Evolutionary conservation across 495 filamentous ascomycete genomes (phyloP), one percentile per base, ranked within the genome.

Genomic region (Aspergillus steynii): DNA sequence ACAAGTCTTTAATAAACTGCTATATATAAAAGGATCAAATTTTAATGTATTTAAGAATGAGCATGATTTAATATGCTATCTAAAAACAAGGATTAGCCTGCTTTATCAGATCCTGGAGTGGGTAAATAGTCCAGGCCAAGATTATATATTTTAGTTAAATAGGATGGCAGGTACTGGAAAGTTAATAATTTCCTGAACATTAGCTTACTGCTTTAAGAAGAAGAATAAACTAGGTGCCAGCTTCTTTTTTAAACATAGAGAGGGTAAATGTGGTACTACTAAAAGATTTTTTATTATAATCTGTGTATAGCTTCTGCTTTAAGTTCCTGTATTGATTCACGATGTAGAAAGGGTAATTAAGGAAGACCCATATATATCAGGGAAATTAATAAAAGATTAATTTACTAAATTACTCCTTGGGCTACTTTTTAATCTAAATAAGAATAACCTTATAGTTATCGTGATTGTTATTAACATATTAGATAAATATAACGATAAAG

Each of bases 401-500:
- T 32, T 46, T n/a, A 27, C 9, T 12, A 45, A 54, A 28, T 29
- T 54, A 31, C 52, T 54, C 12, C 52, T 54, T 34, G 9, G 28
- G n/a, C 52, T 29, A 54, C 52, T 54, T 14, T 12, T 34, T 4
- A 31, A 15, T 8, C 27, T 54, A 25, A 34, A 32, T 8, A 6
- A 31, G 34, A 32, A 29, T 31, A 29, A 54, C 12, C 52, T 25
- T 15, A 34, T 29, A 54, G 12, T 29, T 12, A 34, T 55, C 26
- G 53, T 55, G 29, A 55, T 55, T 55, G 71, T 82, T 6, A 65
- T 85, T 52, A 81, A 85, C 65, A 82, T 81, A 45, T 67, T 85
- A n/a, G 82, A 83, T 60, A 80, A 83, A 62, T 84, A 80, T 61
- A 80, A 77, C 0, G n/a, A 63, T 3, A 77, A 82, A 5, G 53